phyloP scores from a whole-genome alignment of 495 filamentous ascomycete genomes.

The Neurospora sp. region DNA sequence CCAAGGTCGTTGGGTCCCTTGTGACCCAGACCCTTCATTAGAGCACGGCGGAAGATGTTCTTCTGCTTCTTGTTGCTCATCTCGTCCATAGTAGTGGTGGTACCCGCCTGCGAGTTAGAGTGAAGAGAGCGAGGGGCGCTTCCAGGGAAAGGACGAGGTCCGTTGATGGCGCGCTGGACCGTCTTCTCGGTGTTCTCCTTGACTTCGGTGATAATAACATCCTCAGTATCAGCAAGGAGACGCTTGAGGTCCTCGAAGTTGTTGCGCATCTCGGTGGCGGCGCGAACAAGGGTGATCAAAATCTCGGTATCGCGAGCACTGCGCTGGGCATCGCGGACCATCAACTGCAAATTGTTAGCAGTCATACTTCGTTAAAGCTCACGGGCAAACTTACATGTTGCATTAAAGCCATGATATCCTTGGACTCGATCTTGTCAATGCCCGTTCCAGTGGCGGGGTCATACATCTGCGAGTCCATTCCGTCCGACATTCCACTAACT shows the following conservation, averaged over 20 bases:
- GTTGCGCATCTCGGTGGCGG: slow-evolving; percentile 93
- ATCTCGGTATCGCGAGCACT: slow-evolving; percentile 97
- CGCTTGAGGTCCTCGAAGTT: slow-evolving; percentile 96
- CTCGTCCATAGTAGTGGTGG: slow-evolving; percentile 50
- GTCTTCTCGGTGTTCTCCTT: slow-evolving; percentile 80
- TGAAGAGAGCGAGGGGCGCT: slow-evolving; percentile 47
- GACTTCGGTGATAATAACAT: slow-evolving; percentile 68
- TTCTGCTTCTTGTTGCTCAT: slow-evolving; percentile 61
- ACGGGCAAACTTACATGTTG: slow-evolving; percentile 60
- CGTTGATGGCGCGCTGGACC: slow-evolving; percentile 69
- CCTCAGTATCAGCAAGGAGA: slow-evolving; percentile 78
- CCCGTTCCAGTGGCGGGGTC: slow-evolving; percentile 83
- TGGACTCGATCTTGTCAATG: slow-evolving; percentile 87
- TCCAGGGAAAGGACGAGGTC: slow-evolving; percentile 76
- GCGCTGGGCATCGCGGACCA: slow-evolving; percentile 91
- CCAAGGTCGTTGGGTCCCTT: slow-evolving; percentile 80
- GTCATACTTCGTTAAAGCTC: not conserved
- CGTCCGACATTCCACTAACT: slow-evolving; percentile 83
- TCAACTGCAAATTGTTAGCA: slow-evolving; percentile 54
- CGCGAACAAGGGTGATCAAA: slow-evolving; percentile 83
- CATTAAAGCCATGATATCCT: slow-evolving; percentile 96
- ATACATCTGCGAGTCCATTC: slow-evolving; percentile 79
- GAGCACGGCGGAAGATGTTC: slow-evolving; percentile 82
- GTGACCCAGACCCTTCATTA: slow-evolving; percentile 69
- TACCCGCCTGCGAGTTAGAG: slow-evolving; percentile 50